phyloP scores from a whole-genome alignment of 2,329 filamentous ascomycete genomes.

The Ophiostoma australiae region DNA sequence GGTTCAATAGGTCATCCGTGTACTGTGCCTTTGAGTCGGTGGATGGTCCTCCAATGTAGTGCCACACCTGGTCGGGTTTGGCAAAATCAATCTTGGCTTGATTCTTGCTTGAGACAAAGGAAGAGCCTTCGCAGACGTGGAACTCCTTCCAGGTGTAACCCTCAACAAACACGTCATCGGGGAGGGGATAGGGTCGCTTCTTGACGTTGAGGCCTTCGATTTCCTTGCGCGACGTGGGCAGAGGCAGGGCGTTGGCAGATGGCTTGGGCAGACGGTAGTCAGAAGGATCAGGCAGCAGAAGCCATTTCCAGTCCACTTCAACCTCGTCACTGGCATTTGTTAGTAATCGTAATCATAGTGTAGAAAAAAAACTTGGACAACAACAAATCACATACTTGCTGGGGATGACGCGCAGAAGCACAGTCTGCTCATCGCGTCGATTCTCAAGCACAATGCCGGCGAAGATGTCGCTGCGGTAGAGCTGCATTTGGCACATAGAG shows the following conservation, averaged over 20 bases:
- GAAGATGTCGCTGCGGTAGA: conserved; percentile 79
- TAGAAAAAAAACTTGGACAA: too few species aligned
- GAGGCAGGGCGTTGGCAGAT: conserved; percentile 64
- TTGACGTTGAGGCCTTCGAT: conserved; percentile 65
- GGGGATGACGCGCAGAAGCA: conserved; percentile 78
- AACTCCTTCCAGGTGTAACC: conserved; percentile 77
- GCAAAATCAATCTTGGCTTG: conserved; percentile 66
- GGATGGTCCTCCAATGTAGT: conserved; percentile 79
- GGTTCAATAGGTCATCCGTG: conserved; percentile 64
- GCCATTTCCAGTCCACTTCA: conserved; percentile 81
- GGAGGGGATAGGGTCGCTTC: conserved; percentile 57
- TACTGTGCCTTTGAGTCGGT: conserved; percentile 90
- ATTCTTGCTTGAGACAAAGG: conserved; percentile 44
- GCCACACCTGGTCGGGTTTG: conserved; percentile 74
- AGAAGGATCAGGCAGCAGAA: conserved; percentile 65
- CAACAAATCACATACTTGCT: conserved; percentile 45
- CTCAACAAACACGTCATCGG: conserved; percentile 62
- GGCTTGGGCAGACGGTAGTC: conserved; percentile 71
- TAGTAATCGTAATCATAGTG: background rate
- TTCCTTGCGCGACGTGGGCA: conserved; percentile 59
- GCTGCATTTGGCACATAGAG: conserved; percentile 83
- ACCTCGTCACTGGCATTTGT: conserved; percentile 48
- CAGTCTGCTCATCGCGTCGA: conserved; percentile 63
- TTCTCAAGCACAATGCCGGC: conserved; percentile 87
- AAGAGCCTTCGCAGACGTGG: conserved; percentile 51